These are phyloP conservation scores for Cordyceps tenuipes DNA, from an alignment of 2,329 filamentous ascomycete genomes.

Conservation along the genomic window DNA sequence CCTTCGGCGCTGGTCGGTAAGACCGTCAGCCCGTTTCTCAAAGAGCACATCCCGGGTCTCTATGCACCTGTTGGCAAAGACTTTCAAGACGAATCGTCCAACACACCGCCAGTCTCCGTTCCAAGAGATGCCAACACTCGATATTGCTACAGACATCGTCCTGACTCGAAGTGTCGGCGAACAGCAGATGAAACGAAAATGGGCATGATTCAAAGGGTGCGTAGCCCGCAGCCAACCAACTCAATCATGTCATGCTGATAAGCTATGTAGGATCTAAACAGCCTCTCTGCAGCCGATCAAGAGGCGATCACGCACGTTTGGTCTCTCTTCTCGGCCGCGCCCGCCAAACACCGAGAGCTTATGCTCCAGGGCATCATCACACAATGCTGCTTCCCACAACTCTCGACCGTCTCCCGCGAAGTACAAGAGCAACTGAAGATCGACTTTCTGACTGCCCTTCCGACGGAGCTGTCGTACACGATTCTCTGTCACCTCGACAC, in stretches of 20 bases:
- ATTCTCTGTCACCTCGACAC: conserved; percentile 91
- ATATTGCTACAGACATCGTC: conserved; percentile 91
- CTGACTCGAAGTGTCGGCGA: conserved; percentile 86
- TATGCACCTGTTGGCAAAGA: conserved; percentile 72
- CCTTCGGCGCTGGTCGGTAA: conserved; percentile 61
- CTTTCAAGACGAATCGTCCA: conserved; percentile 23
- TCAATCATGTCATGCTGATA: background rate
- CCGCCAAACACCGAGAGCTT: conserved; percentile 84
- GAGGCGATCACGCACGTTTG: conserved; percentile 96
- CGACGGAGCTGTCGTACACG: conserved; percentile 85
- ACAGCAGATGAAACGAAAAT: conserved; percentile 94
- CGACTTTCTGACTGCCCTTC: conserved; percentile 85
- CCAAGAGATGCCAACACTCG: conserved; percentile 64
- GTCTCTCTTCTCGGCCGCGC: conserved; percentile 94
- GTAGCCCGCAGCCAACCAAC: background rate
- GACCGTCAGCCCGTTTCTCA: conserved; percentile 79
- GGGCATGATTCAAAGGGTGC: conserved; percentile 82
- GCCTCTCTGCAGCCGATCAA: conserved; percentile 74
- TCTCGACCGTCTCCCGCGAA: conserved; percentile 84
- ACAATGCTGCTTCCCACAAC: conserved; percentile 94
- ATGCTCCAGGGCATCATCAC: conserved; percentile 96
- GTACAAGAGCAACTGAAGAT: conserved; percentile 95
- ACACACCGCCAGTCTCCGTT: conserved; percentile 13
- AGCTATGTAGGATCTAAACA: conserved; percentile 61
- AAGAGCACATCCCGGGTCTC: conserved; percentile 80